A percentile compares a stretch with the other conserved stretches of the same genome.
phyloP scores from a whole-genome alignment of 352 stramenopile species.

The Detonula confervacea region DNA sequence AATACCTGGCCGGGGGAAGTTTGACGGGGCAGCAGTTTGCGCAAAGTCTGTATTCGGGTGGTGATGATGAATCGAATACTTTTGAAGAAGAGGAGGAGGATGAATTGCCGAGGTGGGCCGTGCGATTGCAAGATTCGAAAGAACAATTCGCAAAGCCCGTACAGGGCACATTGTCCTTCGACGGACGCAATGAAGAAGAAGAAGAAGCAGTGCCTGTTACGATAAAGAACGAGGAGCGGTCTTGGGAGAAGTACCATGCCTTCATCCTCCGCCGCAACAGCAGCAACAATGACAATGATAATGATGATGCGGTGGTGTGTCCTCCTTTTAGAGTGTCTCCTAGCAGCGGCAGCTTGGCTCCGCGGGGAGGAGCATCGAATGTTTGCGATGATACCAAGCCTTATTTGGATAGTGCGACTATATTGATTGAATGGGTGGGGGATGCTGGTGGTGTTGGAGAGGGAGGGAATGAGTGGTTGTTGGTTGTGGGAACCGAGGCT shows the following conservation, averaged over 20 bases:
- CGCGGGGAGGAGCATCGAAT: constrained; percentile 50
- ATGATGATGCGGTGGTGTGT: neutral
- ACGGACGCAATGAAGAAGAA: neutral
- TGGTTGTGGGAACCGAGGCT: constrained; percentile 62
- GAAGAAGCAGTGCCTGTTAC: constrained; percentile 5
- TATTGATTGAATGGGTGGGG: constrained; percentile 18
- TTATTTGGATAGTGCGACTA: constrained; percentile 42
- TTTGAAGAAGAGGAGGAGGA: constrained; percentile 9
- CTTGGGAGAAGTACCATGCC: constrained; percentile 59
- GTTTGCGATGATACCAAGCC: constrained; percentile 44
- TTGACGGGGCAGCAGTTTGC: constrained; percentile 31
- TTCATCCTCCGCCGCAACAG: constrained; percentile 41
- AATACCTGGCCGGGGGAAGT: constrained; percentile 22
- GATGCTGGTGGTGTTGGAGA: neutral
- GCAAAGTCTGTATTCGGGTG: constrained; percentile 26
- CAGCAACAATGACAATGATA: no score
- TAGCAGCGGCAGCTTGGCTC: constrained; percentile 37
- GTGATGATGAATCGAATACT: neutral
- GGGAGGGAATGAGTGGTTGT: constrained; percentile 18
- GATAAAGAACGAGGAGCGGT: constrained; percentile 62
- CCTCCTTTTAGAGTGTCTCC: constrained; percentile 26
- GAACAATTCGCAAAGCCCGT: neutral
- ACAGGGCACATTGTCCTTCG: no score
- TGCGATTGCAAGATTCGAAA: constrained; percentile 17
- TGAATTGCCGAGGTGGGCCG: constrained; percentile 48